Base-by-base conservation (phyloP, 1,139 yeast genomes). In the Saccharomycopsis phalli region DNA sequence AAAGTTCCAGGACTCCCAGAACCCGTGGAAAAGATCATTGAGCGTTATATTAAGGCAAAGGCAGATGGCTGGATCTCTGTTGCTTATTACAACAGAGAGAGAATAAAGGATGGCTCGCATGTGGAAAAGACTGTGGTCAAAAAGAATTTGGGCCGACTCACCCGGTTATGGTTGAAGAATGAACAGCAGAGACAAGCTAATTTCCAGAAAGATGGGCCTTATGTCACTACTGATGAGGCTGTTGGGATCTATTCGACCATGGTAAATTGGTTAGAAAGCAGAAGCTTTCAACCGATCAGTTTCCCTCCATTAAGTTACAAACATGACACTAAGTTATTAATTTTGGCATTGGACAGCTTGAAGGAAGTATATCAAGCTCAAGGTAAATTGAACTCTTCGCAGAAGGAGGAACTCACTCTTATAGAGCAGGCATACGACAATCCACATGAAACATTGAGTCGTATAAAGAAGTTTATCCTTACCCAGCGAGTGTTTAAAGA, bases 41-140 rank as follows among this genome's bases (percentile, higher is more conserved):
- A 83, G 52, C 71, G 95, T 37, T 93, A 91, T 51, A 81, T 91
- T 39, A 81, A 84, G 54, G 95, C 96, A 1, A 88, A 93, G 56
- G 96, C 98, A 1, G 96, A 91, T 53, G 94, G 95, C 5, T 93
- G 98, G 97, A 71, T 86, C 10, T 81, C 94, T 1, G 88, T 86
- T 7, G 94, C 98, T 1, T 95, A 91, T 55, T 80, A 81, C 52
- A 91, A 91, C 53, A 69, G 99, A 50, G 96, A 87, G 46, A 70
- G 95, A 42, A 84, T 93, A 34, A 72, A 80, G 50, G 70, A 81
- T 34, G 98, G 97, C 16, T 87, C 82, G 0, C 81, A 88, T 10
- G 94, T 87, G 18, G 99, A 93, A 54, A 91, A 91, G 53, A 84
- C 96, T 0, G 93, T 86, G 10, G 95, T 94, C 0, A 82, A 81